phyloP scores from a whole-genome alignment of 1,139 yeast species.

The Pichia sp. region DNA sequence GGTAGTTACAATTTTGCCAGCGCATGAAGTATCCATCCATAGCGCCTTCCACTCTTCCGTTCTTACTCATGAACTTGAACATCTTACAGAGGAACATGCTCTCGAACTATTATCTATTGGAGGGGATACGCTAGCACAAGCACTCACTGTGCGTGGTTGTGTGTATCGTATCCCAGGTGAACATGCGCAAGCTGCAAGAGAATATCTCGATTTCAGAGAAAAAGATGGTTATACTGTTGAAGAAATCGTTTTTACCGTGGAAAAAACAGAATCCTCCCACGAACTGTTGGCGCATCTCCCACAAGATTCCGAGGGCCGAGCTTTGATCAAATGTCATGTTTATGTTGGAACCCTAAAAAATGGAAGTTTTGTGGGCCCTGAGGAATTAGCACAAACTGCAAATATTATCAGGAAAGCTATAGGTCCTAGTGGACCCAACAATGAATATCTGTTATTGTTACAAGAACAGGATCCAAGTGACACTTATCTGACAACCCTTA shows the following conservation, averaged over 20 bases:
- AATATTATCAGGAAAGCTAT: constrained; percentile 43
- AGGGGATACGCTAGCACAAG: constrained; percentile 20
- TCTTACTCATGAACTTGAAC: constrained; percentile 34
- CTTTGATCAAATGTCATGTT: constrained; percentile 52
- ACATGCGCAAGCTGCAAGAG: constrained; percentile 52
- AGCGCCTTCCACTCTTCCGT: constrained; percentile 42
- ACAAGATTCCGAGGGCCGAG: constrained; percentile 32
- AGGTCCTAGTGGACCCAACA: constrained; percentile 82
- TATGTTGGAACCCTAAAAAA: constrained; percentile 82
- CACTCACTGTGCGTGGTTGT: constrained; percentile 66
- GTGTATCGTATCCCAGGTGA: constrained; percentile 76
- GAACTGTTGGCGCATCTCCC: no score
- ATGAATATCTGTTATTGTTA: constrained; percentile 58
- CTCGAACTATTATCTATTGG: neutral
- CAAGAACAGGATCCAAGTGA: constrained; percentile 27
- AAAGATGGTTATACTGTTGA: constrained; percentile 82
- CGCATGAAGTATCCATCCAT: constrained; percentile 43
- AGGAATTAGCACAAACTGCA: constrained; percentile 53
- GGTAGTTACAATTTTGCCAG: constrained; percentile 71
- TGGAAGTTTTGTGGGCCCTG: constrained; percentile 82
- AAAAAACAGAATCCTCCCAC: no score
- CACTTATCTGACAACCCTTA: constrained; percentile 2
- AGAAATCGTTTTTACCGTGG: no score
- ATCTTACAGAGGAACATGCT: constrained; percentile 8
- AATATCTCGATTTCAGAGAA: constrained; percentile 73